A percentile compares a stretch with the other conserved stretches of the same genome.
phyloP scores from a whole-genome alignment of 2,329 filamentous ascomycete genomes.

The Curvularia sp. region DNA sequence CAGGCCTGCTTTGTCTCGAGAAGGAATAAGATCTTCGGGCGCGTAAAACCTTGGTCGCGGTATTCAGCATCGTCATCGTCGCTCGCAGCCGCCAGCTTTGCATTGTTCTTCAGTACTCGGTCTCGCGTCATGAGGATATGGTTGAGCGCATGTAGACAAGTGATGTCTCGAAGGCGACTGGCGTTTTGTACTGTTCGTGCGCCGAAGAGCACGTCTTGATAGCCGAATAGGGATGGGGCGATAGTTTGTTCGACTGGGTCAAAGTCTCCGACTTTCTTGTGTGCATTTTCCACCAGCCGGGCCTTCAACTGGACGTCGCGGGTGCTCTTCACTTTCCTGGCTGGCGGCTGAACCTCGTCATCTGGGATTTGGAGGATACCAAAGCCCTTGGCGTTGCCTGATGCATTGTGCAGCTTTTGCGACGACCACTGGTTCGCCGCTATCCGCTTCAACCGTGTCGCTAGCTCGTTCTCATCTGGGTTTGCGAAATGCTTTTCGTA shows the following conservation, averaged over 20 bases:
- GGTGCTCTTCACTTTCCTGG: conserved; percentile 32
- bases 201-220: conserved; percentile 80
- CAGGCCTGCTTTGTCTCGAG: conserved; percentile 89
- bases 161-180: conserved; percentile 71
- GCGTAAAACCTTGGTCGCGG: conserved; percentile 92
- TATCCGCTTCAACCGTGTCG: conserved; percentile 58
- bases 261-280: conserved; percentile 57
- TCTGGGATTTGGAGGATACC: conserved; percentile 40
- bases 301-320: conserved; percentile 46
- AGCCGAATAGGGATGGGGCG: conserved; percentile 77
- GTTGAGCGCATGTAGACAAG: conserved; percentile 85
- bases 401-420: conserved; percentile 44
- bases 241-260: conserved; percentile 69
- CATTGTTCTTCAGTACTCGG: conserved; percentile 89
- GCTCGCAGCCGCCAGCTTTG: conserved; percentile 73
- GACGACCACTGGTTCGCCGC: conserved; percentile 59
- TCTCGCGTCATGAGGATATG: conserved; percentile 94
- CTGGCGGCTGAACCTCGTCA: conserved; percentile 23
- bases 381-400: conserved; percentile 28
- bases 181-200: conserved; percentile 74
- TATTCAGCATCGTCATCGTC: conserved; percentile 72
- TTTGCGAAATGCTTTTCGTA: conserved; percentile 82
- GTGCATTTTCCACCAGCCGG: conserved; percentile 41
- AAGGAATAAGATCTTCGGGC: conserved; percentile 90
- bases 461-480: conserved; percentile 68